These are phyloP conservation scores for Ophiocordyceps camponoti-rufipedis DNA, from an alignment of 2,329 filamentous ascomycete genomes.

Conservation along the genomic window DNA sequence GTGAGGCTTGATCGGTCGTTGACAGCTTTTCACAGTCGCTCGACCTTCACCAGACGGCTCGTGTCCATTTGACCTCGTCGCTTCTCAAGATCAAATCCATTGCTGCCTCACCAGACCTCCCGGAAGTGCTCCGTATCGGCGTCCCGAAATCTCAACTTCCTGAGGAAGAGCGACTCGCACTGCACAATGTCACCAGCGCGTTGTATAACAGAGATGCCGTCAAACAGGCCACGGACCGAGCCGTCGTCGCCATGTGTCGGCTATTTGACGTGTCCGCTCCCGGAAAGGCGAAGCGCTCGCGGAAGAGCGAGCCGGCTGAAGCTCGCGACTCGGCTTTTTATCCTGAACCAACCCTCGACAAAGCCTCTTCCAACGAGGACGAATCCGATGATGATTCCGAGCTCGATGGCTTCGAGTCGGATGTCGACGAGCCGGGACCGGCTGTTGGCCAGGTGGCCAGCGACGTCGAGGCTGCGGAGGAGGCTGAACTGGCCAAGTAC, in stretches of 20 bases:
- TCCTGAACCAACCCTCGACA: neutral
- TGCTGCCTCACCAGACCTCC: slow-evolving; percentile 30
- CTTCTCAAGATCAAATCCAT: slow-evolving; percentile 35
- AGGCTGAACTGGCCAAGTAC: slow-evolving; percentile 20
- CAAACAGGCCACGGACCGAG: slow-evolving; percentile 28
- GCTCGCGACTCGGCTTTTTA: neutral
- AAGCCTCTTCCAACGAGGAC: slow-evolving; percentile 2
- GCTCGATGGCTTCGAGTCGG: slow-evolving; percentile 17
- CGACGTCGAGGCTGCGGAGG: slow-evolving; percentile 12
- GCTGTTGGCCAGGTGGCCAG: slow-evolving; percentile 7
- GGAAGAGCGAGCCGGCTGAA: slow-evolving; percentile 14
- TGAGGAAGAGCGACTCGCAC: slow-evolving; percentile 29
- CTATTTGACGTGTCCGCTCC: slow-evolving; percentile 28
- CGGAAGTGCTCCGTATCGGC: slow-evolving; percentile 25
- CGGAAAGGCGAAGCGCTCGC: slow-evolving; percentile 15
- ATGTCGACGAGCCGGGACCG: slow-evolving; percentile 9
- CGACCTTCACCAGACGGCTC: slow-evolving; percentile 37
- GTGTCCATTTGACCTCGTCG: slow-evolving; percentile 34
- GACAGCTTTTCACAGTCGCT: slow-evolving; percentile 22
- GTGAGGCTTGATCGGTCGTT: neutral
- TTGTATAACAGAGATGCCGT: slow-evolving; percentile 34
- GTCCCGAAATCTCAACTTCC: slow-evolving; percentile 31
- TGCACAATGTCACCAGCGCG: slow-evolving; percentile 42
- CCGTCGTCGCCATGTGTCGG: slow-evolving; percentile 28
- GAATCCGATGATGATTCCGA: slow-evolving; percentile 13